Conservation (phyloP, 2,329 filamentous ascomycete species). For the Fusarium redolens region DNA sequence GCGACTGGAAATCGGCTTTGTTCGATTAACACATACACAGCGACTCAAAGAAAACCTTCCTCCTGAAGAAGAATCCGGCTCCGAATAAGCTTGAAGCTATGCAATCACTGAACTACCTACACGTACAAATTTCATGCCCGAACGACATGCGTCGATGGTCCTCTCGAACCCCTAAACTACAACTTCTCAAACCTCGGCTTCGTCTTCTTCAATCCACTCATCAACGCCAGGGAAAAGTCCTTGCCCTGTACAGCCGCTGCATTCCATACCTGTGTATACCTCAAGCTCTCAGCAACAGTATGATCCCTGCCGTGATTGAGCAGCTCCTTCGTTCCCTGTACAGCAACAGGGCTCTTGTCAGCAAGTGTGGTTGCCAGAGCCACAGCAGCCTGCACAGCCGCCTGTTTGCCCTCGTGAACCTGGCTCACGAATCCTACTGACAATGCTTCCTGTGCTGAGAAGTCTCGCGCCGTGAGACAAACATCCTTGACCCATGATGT, state of each 20-base stretch:
- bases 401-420: conserved; percentile 72
- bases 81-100: conserved; percentile 51
- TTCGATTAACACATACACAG: conserved; percentile 45
- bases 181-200: conserved; percentile 89
- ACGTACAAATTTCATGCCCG: background rate
- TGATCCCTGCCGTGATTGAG: conserved; percentile 86
- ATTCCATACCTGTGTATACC: conserved; percentile 92
- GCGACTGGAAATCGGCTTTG: conserved; percentile 3
- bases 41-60: conserved; percentile 64
- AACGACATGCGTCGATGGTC: background rate
- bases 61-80: conserved; percentile 63
- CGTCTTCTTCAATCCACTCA: conserved; percentile 81
- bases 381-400: conserved; percentile 71
- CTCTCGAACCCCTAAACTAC: conserved; percentile 52
- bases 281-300: conserved; percentile 79
- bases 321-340: conserved; percentile 88
- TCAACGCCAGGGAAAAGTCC: conserved; percentile 79
- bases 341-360: conserved; percentile 86
- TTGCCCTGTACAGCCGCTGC: conserved; percentile 81
- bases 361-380: conserved; percentile 74
- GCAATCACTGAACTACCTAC: background rate
- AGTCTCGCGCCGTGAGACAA: conserved; percentile 76
- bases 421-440: conserved; percentile 76
- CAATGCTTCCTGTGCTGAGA: conserved; percentile 75
- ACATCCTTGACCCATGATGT: conserved; percentile 85